A percentile compares a stretch with the other conserved stretches of the same genome.
Conservation (phyloP, 2,329 filamentous ascomycete genomes). For the Chaetomiaceae sp. region DNA sequence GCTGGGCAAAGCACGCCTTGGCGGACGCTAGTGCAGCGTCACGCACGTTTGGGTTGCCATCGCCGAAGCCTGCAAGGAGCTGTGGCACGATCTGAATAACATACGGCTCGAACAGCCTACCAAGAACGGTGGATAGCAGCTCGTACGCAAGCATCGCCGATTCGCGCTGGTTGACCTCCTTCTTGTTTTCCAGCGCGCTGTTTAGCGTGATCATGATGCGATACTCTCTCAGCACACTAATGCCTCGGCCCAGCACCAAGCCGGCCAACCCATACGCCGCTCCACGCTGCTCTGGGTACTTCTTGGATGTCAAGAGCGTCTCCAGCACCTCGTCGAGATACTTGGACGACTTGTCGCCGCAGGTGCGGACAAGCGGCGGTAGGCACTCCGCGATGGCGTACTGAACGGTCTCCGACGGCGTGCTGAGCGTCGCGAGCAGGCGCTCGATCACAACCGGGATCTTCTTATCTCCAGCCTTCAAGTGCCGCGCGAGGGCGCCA, state of each 20-base stretch:
- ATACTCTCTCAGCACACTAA: conserved; percentile 74
- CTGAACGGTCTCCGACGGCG: conserved; percentile 93
- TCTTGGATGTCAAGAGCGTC: conserved; percentile 77
- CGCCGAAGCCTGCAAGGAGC: conserved; percentile 81
- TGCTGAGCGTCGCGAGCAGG: conserved; percentile 79
- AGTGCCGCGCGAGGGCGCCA: conserved; percentile 82
- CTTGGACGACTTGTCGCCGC: conserved; percentile 66
- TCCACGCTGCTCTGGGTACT: conserved; percentile 86
- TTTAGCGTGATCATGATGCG: conserved; percentile 77
- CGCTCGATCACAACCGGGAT: conserved; percentile 83
- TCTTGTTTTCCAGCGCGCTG: conserved; percentile 88
- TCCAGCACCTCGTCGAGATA: conserved; percentile 80
- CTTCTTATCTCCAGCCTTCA: conserved; percentile 77
- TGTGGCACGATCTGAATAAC: conserved; percentile 93
- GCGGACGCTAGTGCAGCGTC: conserved; percentile 89
- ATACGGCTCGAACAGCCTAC: conserved; percentile 89
- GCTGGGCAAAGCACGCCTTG: conserved; percentile 85
- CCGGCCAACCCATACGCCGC: conserved; percentile 93
- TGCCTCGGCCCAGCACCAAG: conserved; percentile 80
- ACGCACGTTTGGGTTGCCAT: conserved; percentile 80
- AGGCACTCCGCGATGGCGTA: conserved; percentile 93
- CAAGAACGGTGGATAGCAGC: conserved; percentile 77
- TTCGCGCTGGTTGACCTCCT: conserved; percentile 81
- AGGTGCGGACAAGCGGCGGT: conserved; percentile 80
- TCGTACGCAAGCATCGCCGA: conserved; percentile 87